Conservation (phyloP, 148 eudicot genomes). For the Selenicereus undatus region DNA sequence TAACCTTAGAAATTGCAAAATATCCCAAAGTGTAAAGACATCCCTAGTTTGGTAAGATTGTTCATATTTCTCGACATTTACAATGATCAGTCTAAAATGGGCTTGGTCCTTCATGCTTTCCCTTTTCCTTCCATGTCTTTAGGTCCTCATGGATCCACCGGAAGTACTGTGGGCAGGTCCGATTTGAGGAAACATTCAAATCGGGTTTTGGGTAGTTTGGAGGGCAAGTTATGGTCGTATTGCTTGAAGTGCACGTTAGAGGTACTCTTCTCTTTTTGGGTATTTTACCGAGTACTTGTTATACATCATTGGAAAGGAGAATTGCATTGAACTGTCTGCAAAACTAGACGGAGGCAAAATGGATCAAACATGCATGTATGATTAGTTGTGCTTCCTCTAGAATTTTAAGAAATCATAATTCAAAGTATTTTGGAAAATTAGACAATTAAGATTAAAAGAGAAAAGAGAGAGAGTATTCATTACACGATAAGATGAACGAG, state of each 20-base stretch:
- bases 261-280: constrained; percentile 26
- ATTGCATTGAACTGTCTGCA: constrained; percentile 15
- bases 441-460: too few species aligned
- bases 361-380: not conserved
- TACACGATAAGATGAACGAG: too few species aligned
- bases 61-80: constrained; percentile 39
- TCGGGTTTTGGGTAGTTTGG: constrained; percentile 30
- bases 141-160: constrained; percentile 64
- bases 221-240: constrained; percentile 34
- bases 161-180: constrained; percentile 56
- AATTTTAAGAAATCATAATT: too few species aligned
- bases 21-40: constrained; percentile 47
- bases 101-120: constrained; percentile 32
- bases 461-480: too few species aligned
- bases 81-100: constrained; percentile 46
- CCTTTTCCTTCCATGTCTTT: constrained; percentile 38
- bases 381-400: not conserved
- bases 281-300: constrained; percentile 12
- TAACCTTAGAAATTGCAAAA: constrained; percentile 48
- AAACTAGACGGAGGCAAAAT: constrained; percentile 14
- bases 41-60: constrained; percentile 52
- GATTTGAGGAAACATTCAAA: not conserved
- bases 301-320: constrained; percentile 14
- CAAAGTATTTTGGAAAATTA: too few species aligned
- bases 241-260: constrained; percentile 32